These are phyloP conservation scores for Stramenopiles sp. DNA, from an alignment of 352 stramenopile species.

Conservation along the genomic window DNA sequence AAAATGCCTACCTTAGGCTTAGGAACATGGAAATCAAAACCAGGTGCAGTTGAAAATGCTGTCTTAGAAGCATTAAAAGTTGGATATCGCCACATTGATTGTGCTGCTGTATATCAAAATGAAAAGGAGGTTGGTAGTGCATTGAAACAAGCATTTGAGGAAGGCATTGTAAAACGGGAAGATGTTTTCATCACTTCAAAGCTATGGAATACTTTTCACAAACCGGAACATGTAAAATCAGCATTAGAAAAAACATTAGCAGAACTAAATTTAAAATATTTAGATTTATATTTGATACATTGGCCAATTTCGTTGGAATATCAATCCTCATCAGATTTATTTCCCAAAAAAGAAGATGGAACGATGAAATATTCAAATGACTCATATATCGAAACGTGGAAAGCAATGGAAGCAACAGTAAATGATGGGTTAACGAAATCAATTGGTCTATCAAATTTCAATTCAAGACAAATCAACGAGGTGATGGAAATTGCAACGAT, in stretches of 20 bases:
- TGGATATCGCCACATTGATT: conserved; percentile 46
- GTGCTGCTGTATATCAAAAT: conserved; percentile 46
- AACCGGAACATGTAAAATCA: conserved; percentile 34
- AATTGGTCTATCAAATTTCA: conserved; percentile 55
- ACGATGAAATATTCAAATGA: background rate
- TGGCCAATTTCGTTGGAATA: conserved; percentile 34
- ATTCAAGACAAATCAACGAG: conserved; percentile 30
- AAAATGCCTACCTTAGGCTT: conserved; percentile 26
- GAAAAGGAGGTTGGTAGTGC: conserved; percentile 35
- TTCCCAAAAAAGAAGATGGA: conserved; percentile 15
- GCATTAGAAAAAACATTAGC: conserved; percentile 34
- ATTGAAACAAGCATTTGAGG: conserved; percentile 32
- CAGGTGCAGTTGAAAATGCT: conserved; percentile 26
- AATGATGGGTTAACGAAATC: conserved; percentile 34
- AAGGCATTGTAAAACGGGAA: conserved; percentile 21
- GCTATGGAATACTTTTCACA: conserved; percentile 29
- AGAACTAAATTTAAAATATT: conserved; percentile 42
- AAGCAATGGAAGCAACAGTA: conserved; percentile 39
- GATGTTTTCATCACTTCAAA: conserved; percentile 23
- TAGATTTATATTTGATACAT: conserved; percentile 57
- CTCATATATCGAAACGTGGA: conserved; percentile 33
- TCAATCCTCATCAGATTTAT: conserved; percentile 10
- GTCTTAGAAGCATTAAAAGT: conserved; percentile 30
- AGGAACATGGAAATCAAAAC: conserved; percentile 32
- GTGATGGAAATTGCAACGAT: conserved; percentile 31